Evolutionary conservation across 257 asterid species (phyloP).

Genomic region (Capsicum chinense): DNA sequence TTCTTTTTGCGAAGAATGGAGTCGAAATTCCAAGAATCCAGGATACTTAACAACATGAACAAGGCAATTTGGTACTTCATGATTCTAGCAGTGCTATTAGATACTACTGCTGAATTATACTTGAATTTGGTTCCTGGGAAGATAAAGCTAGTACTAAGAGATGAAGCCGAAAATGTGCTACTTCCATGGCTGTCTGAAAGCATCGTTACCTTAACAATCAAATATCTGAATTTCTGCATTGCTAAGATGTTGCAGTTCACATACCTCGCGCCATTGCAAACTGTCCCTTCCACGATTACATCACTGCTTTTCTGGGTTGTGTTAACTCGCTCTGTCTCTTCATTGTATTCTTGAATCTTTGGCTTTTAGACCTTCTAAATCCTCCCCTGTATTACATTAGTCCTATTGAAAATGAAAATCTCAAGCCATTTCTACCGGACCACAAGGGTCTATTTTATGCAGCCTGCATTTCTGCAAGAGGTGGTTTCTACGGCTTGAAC

Average conservation of each 20-base stretch:
- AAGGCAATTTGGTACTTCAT: conserved; percentile 12
- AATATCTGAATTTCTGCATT: conserved; percentile 37
- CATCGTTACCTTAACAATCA: conserved; percentile 22
- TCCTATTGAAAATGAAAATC: not conserved
- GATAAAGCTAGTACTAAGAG: conserved; percentile 1
- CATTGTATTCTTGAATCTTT: conserved; percentile 27
- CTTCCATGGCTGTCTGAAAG: not conserved
- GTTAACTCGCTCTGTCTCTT: conserved; percentile 28
- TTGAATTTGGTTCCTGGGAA: conserved; percentile 7
- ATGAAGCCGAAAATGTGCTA: conserved; percentile 22
- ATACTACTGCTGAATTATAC: not conserved
- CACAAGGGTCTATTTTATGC: too few relatives aligned
- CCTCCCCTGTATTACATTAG: not conserved
- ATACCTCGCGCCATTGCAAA: conserved; percentile 28
- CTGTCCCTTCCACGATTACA: conserved; percentile 17
- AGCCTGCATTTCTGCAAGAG: too few relatives aligned
- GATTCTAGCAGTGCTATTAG: conserved; percentile 23
- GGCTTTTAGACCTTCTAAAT: not conserved
- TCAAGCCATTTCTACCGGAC: not conserved
- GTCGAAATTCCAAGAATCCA: conserved; percentile 13
- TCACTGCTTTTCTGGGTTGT: conserved; percentile 35
- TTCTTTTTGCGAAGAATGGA: conserved; percentile 13
- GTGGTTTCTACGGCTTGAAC: too few relatives aligned
- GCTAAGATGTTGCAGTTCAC: conserved; percentile 30
- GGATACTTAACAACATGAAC: not conserved